phyloP scores from a whole-genome alignment of 805 yeast species.

The Candida tallmaniae region DNA sequence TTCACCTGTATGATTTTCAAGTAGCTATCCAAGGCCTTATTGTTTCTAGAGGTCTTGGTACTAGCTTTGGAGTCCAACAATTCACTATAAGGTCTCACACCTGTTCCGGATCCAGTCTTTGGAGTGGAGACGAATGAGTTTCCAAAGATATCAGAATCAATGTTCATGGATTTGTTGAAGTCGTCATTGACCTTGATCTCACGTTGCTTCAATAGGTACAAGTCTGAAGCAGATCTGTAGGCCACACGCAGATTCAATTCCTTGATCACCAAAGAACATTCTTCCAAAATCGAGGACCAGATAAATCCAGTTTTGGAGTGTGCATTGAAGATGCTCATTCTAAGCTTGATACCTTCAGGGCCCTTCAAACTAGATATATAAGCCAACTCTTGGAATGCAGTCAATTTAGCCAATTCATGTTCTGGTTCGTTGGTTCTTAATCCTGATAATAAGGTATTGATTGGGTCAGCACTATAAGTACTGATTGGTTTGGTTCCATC shows the following conservation, averaged over 20 bases:
- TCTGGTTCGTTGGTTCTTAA: slow-evolving; percentile 45
- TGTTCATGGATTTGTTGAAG: slow-evolving; percentile 6
- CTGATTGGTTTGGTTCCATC: slow-evolving; percentile 62
- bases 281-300: slow-evolving; percentile 60
- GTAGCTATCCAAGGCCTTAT: slow-evolving; percentile 3
- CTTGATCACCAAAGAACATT: slow-evolving; percentile 53
- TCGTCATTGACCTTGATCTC: slow-evolving; percentile 17
- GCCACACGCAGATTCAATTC: slow-evolving; percentile 42
- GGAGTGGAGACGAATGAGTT: slow-evolving; percentile 21
- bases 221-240: slow-evolving; percentile 26
- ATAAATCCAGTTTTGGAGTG: slow-evolving; percentile 40
- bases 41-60: background rate
- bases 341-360: slow-evolving; percentile 35
- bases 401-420: slow-evolving; percentile 38
- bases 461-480: slow-evolving; percentile 54
- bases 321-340: slow-evolving; percentile 52
- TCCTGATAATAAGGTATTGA: slow-evolving; percentile 61
- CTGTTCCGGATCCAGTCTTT: background rate
- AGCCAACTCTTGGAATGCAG: slow-evolving; percentile 76
- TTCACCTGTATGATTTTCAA: slow-evolving; percentile 4
- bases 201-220: slow-evolving; percentile 21
- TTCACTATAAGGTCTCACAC: slow-evolving; percentile 9
- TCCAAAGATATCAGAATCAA: slow-evolving; percentile 28
- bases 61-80: slow-evolving; percentile 5
- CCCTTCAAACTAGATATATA: slow-evolving; percentile 52